Evolutionary conservation across 2,329 filamentous ascomycete species (phyloP).

Genomic region (Cercospora sp.): DNA sequence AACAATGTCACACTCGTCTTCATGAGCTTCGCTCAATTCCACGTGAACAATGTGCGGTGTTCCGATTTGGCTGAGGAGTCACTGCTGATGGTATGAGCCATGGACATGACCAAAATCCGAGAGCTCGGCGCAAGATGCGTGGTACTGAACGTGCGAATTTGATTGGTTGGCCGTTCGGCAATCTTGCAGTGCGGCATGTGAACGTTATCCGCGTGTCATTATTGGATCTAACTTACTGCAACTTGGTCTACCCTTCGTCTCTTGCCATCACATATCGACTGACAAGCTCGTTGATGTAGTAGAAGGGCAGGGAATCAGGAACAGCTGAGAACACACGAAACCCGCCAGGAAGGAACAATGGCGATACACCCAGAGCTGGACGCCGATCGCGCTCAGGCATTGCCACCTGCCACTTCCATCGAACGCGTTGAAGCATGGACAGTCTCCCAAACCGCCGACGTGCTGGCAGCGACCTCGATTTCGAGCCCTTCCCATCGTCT

Average conservation of each 20-base stretch:
- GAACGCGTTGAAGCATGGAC: constrained; percentile 51
- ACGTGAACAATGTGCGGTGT: neutral
- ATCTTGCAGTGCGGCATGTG: constrained; percentile 9
- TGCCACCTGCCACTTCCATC: constrained; percentile 25
- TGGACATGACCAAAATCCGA: neutral
- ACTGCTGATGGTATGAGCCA: neutral
- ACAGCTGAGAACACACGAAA: neutral
- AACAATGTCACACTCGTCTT: neutral
- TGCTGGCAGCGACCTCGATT: constrained; percentile 44
- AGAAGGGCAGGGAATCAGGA: neutral
- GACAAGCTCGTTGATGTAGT: neutral
- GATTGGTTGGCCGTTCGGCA: constrained; percentile 8
- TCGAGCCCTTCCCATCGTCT: constrained; percentile 33
- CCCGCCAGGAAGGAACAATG: constrained; percentile 13
- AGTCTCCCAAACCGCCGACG: constrained; percentile 46
- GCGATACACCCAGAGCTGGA: constrained; percentile 25
- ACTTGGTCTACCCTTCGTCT: neutral
- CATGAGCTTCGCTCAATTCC: neutral
- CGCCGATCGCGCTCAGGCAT: neutral
- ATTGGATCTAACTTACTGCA: neutral
- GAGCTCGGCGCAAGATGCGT: neutral
- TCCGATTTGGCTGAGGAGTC: neutral
- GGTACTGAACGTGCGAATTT: neutral
- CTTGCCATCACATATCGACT: neutral
- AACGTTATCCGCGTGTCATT: constrained; percentile 9